Conservation (phyloP, 2,329 filamentous ascomycete species). For the Aspergillus sojae region DNA sequence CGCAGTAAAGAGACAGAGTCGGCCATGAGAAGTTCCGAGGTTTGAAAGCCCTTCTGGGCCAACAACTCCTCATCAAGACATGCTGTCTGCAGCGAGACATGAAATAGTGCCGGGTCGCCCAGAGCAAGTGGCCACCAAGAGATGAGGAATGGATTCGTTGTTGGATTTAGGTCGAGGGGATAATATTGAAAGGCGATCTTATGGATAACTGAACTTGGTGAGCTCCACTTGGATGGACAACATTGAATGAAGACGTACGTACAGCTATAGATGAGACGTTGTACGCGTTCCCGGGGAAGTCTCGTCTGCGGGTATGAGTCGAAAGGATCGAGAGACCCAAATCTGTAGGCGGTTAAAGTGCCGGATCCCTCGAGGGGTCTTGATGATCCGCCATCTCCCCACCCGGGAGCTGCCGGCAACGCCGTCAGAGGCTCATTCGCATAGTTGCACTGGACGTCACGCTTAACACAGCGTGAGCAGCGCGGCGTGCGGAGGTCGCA, state of each 20-base stretch:
- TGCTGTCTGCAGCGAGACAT: constrained; percentile 62
- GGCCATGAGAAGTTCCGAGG: constrained; percentile 59
- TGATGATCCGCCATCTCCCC: constrained; percentile 12
- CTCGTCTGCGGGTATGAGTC: constrained; percentile 59
- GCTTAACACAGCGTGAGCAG: constrained; percentile 59
- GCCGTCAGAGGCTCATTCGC: constrained; percentile 56
- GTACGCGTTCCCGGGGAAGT: constrained; percentile 54
- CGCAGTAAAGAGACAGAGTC: constrained; percentile 59
- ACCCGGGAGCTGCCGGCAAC: constrained; percentile 16
- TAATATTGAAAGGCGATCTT: constrained; percentile 65
- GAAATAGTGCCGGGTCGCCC: constrained; percentile 59
- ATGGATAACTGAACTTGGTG: constrained; percentile 50
- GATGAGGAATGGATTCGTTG: constrained; percentile 60
- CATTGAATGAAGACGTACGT: constrained; percentile 25
- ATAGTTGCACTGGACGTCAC: constrained; percentile 53
- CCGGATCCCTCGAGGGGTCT: constrained; percentile 4
- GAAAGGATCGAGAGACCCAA: constrained; percentile 56
- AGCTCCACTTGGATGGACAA: constrained; percentile 17
- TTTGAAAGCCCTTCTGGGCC: constrained; percentile 56
- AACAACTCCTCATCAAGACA: constrained; percentile 58
- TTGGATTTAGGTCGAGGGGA: constrained; percentile 56
- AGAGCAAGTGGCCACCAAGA: constrained; percentile 64
- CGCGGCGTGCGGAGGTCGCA: constrained; percentile 58
- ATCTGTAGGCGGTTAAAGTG: constrained; percentile 29
- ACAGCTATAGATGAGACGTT: constrained; percentile 61